Evolutionary conservation across 2,329 filamentous ascomycete species (phyloP).

Genomic region (Sporothrix brunneoviolacea): DNA sequence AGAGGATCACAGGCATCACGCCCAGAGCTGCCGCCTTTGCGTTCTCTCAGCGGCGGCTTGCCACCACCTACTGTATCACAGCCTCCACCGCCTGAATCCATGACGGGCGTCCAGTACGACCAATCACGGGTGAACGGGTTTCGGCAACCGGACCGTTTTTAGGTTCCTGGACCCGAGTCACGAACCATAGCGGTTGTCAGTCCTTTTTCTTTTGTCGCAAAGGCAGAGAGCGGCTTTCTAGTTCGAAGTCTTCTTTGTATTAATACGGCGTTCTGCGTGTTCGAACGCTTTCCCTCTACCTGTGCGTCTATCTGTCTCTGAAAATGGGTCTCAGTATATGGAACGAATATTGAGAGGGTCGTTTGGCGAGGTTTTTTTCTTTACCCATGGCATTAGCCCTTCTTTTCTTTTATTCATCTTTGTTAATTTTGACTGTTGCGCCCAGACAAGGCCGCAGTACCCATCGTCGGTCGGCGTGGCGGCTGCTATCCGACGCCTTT

Average conservation of each 20-base stretch:
- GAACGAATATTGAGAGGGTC: not conserved
- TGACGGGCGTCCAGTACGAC: constrained; percentile 62
- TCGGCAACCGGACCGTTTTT: constrained; percentile 24
- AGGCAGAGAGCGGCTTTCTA: not conserved
- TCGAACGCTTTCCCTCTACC: not conserved
- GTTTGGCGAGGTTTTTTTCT: not conserved
- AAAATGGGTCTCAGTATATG: not conserved
- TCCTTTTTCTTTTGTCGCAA: not conserved
- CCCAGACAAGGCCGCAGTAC: too few species aligned
- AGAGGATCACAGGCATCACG: constrained; percentile 27
- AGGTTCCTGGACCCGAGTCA: too few species aligned
- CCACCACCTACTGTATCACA: constrained; percentile 19
- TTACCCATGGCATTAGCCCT: not conserved
- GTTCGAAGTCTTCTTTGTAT: not conserved
- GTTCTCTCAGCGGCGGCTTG: constrained; percentile 41
- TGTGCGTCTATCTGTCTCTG: not conserved
- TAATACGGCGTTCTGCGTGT: not conserved
- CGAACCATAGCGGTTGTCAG: not conserved
- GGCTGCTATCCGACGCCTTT: not conserved
- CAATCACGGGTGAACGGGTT: constrained; percentile 41
- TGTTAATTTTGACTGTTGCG: too few species aligned
- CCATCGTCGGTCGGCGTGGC: not conserved
- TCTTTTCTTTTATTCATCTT: not conserved
- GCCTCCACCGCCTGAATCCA: constrained; percentile 43
- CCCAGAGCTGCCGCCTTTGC: constrained; percentile 51